Evolutionary conservation across 768 basidiomycete genomes (phyloP).

Genomic region (Leccinellum albellum): DNA sequence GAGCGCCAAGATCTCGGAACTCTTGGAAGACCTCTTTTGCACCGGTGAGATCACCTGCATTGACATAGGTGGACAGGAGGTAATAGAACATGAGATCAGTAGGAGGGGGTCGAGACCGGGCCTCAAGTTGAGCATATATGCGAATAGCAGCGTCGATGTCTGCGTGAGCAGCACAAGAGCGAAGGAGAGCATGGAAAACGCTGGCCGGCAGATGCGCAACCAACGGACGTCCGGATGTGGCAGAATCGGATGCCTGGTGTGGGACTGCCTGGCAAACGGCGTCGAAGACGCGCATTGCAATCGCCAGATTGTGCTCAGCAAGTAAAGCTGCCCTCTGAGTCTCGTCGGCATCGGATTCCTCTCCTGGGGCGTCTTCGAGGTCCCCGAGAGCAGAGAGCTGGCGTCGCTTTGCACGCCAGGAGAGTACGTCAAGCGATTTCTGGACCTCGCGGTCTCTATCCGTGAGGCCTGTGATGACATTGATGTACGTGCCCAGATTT

Average conservation of each 20-base stretch:
- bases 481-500: conserved; percentile 55
- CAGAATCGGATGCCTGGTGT: conserved; percentile 8
- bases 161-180: conserved; percentile 54
- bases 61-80: conserved; percentile 58
- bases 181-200: conserved; percentile 55
- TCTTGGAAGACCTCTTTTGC: conserved; percentile 62
- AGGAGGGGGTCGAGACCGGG: conserved; percentile 28
- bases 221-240: conserved; percentile 6
- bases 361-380: conserved; percentile 2
- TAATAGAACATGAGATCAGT: conserved; percentile 42
- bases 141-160: conserved; percentile 59
- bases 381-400: conserved; percentile 4
- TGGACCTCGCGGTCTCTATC: conserved; percentile 66
- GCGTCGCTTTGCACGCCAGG: conserved; percentile 39
- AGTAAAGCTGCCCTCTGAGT: conserved; percentile 42
- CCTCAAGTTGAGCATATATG: conserved; percentile 62
- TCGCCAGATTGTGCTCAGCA: conserved; percentile 65
- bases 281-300: conserved; percentile 72
- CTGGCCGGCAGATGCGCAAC: conserved; percentile 26
- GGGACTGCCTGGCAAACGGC: conserved; percentile 41
- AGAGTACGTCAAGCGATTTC: conserved; percentile 39
- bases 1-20: conserved; percentile 43
- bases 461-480: conserved; percentile 59
- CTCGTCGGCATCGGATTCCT: conserved; percentile 23
- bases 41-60: conserved; percentile 44